Conservation (phyloP, 768 basidiomycete genomes). For the Boletus coccyginus region DNA sequence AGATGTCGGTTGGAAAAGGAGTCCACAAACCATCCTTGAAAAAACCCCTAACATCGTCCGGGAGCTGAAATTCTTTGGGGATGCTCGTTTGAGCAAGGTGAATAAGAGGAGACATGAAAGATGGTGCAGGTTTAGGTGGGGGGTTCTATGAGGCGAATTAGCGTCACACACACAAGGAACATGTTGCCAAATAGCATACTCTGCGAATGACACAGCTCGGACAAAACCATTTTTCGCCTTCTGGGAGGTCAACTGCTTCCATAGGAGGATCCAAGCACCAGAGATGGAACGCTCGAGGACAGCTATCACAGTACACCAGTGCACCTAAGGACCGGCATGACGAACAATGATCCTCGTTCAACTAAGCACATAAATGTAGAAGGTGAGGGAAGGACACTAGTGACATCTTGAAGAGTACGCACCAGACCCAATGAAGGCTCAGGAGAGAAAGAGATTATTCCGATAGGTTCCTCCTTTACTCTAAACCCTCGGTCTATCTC, state of each 20-base stretch:
- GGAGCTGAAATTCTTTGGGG: slow-evolving; percentile 83
- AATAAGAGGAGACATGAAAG: slow-evolving; percentile 71
- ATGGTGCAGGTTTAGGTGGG: slow-evolving; percentile 57
- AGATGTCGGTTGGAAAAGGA: slow-evolving; percentile 7
- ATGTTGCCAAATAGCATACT: slow-evolving; percentile 39
- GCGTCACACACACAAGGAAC: not conserved
- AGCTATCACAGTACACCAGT: slow-evolving; percentile 96
- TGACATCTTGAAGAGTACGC: slow-evolving; percentile 20
- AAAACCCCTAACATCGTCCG: slow-evolving; percentile 75
- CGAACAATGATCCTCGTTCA: slow-evolving; percentile 84
- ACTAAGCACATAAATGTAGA: slow-evolving; percentile 25
- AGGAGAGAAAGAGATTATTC: slow-evolving; percentile 35
- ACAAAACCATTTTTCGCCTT: slow-evolving; percentile 78
- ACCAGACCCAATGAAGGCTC: slow-evolving; percentile 38
- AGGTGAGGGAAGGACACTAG: slow-evolving; percentile 17
- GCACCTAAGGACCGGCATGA: slow-evolving; percentile 79
- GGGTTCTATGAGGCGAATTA: slow-evolving; percentile 49
- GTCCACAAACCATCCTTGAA: slow-evolving; percentile 79
- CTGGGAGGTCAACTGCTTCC: slow-evolving; percentile 82
- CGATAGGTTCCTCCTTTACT: slow-evolving; percentile 46
- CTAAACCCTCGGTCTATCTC: slow-evolving; percentile 37
- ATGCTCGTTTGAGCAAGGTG: slow-evolving; percentile 64
- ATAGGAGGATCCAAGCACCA: slow-evolving; percentile 96
- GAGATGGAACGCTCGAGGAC: slow-evolving; percentile 93
- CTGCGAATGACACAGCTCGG: slow-evolving; percentile 65